Percentiles rank a stretch among this genome's conserved stretches.
Conservation (phyloP, 2,329 filamentous ascomycete genomes). For the Penicillium sp. region DNA sequence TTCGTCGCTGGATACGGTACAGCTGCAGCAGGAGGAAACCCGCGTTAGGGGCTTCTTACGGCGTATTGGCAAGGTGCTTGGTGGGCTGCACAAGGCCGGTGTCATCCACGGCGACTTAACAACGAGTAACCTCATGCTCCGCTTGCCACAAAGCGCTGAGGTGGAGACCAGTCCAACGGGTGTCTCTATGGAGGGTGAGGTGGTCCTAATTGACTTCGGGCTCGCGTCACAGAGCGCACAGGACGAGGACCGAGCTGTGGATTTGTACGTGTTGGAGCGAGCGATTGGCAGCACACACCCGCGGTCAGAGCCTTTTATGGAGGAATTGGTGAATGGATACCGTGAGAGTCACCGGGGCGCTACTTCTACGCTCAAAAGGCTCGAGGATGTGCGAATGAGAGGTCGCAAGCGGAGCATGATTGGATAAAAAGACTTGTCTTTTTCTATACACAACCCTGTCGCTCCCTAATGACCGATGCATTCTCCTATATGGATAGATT, state of each 20-base stretch:
- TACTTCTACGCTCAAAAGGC: slow-evolving; percentile 71
- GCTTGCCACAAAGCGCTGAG: slow-evolving; percentile 42
- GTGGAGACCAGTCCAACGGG: slow-evolving; percentile 20
- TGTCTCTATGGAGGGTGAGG: slow-evolving; percentile 64
- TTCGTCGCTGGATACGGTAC: slow-evolving; percentile 35
- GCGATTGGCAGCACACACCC: slow-evolving; percentile 96
- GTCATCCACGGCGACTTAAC: slow-evolving; percentile 95
- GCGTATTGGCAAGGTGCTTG: slow-evolving; percentile 72
- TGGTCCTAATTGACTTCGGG: slow-evolving; percentile 94
- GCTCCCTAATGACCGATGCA: slow-evolving; percentile 7
- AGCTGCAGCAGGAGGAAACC: slow-evolving; percentile 48
- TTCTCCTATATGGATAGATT: slow-evolving; percentile 15
- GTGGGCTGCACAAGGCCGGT: slow-evolving; percentile 77
- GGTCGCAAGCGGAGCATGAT: slow-evolving; percentile 97
- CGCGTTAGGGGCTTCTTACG: slow-evolving; percentile 67
- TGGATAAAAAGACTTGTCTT: slow-evolving; percentile 59
- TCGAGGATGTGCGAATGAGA: slow-evolving; percentile 92
- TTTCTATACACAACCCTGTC: neutral
- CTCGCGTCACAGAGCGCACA: slow-evolving; percentile 78
- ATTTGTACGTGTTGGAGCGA: slow-evolving; percentile 92
- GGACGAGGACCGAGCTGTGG: slow-evolving; percentile 93
- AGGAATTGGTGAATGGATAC: slow-evolving; percentile 75
- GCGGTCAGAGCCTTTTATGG: slow-evolving; percentile 75
- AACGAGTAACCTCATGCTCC: slow-evolving; percentile 93
- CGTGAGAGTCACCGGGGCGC: slow-evolving; percentile 75